Percentiles rank a stretch among this genome's conserved stretches.
Conservation (phyloP, 306 rosid genomes). For the Abrus precatorius region DNA sequence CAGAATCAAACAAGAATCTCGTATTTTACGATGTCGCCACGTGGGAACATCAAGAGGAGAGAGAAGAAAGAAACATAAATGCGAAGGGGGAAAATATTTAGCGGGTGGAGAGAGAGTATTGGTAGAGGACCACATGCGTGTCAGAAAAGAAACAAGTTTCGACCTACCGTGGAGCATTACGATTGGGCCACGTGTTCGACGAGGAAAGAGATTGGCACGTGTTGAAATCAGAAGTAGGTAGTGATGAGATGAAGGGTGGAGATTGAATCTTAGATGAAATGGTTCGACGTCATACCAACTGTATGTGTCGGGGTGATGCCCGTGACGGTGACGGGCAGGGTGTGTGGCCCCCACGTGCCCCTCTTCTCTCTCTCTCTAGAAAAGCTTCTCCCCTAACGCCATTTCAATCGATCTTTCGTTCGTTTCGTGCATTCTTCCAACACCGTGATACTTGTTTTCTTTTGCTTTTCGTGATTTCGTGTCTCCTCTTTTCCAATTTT, state of each 20-base stretch:
- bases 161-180: conserved; percentile 45
- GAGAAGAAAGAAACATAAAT: neutral
- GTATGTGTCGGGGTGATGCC: conserved; percentile 72
- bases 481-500: no score
- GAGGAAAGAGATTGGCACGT: conserved; percentile 47
- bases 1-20: conserved; percentile 43
- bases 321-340: conserved; percentile 82
- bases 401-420: conserved; percentile 17
- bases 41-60: conserved; percentile 35
- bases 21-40: conserved; percentile 62
- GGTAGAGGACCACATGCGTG: conserved; percentile 73
- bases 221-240: neutral
- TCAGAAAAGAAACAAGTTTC: conserved; percentile 54
- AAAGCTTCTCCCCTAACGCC: conserved; percentile 49
- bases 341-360: conserved; percentile 72
- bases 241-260: conserved; percentile 35
- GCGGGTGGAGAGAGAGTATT: neutral
- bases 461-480: no score
- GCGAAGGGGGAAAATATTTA: neutral
- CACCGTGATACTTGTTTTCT: no score
- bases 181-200: conserved; percentile 58
- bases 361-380: conserved; percentile 34
- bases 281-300: conserved; percentile 83
- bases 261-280: conserved; percentile 51
- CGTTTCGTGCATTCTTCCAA: no score